Percentiles rank a stretch among this genome's conserved stretches.
These are phyloP conservation scores for Xerocomus nothofagi DNA, from an alignment of 1,284 basidiomycete genomes.

Conservation along the genomic window DNA sequence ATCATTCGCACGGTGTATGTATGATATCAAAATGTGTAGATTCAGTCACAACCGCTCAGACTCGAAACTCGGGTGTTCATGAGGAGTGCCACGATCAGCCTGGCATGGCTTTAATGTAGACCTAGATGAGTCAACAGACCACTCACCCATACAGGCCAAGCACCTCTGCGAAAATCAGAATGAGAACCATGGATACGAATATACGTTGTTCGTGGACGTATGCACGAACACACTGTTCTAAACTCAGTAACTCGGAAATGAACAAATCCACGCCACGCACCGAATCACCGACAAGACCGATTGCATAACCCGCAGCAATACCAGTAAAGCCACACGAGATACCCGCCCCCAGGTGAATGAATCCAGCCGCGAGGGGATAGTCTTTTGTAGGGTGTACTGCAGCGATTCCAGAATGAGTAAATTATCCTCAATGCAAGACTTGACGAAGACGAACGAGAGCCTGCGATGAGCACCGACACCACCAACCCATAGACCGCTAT, in stretches of 20 bases:
- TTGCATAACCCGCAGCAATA: conserved; percentile 96
- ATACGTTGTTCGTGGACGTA: conserved; percentile 86
- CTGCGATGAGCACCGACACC: conserved; percentile 69
- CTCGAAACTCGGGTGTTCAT: conserved; percentile 72
- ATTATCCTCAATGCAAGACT: background rate
- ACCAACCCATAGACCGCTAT: conserved; percentile 69
- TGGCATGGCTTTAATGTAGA: conserved; percentile 27
- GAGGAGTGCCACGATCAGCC: conserved; percentile 85
- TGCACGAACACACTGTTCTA: conserved; percentile 62
- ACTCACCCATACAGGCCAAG: conserved; percentile 83
- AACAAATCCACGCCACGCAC: conserved; percentile 46
- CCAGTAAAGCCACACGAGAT: conserved; percentile 91
- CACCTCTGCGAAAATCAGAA: conserved; percentile 94
- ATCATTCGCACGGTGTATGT: conserved; percentile 14
- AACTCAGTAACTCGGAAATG: conserved; percentile 4
- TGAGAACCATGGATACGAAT: conserved; percentile 88
- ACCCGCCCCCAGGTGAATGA: conserved; percentile 94
- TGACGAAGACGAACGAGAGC: conserved; percentile 46
- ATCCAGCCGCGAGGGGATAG: conserved; percentile 82
- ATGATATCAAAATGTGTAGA: conserved; percentile 11
- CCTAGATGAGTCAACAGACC: background rate
- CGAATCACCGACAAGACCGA: conserved; percentile 93
- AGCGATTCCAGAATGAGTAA: conserved; percentile 16
- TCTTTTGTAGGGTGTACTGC: conserved; percentile 62
- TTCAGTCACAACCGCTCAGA: conserved; percentile 29